Conservation (phyloP, 768 basidiomycete genomes). For the Butyriboletus loyo region DNA sequence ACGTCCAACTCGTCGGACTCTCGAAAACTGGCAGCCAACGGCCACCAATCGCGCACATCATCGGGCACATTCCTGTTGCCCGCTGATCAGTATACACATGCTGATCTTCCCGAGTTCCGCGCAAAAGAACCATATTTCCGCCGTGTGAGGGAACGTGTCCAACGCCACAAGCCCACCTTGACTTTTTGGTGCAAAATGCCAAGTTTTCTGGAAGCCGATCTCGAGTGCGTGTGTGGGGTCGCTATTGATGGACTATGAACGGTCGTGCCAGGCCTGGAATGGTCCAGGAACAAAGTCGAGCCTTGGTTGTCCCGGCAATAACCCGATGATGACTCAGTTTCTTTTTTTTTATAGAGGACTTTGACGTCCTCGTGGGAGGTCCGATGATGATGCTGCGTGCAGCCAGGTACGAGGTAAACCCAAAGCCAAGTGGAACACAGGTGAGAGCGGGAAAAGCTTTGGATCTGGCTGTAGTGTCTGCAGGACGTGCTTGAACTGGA, state of each 20-base stretch:
- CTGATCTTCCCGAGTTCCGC: conserved; percentile 7
- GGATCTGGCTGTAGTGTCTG: too few species aligned
- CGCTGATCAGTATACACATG: neutral
- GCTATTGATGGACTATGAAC: neutral
- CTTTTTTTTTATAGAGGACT: neutral
- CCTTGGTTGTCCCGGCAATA: neutral
- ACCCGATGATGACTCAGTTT: neutral
- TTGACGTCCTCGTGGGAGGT: conserved; percentile 10
- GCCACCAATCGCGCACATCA: neutral
- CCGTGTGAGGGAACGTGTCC: neutral
- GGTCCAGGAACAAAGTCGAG: conserved; percentile 6
- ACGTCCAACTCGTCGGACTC: neutral
- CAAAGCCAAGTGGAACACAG: too few species aligned
- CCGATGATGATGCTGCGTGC: conserved; percentile 3
- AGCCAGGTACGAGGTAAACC: too few species aligned
- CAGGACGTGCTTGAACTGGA: neutral
- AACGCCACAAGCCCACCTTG: neutral
- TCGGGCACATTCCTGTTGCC: neutral
- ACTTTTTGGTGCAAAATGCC: conserved; percentile 1
- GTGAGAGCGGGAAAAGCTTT: too few species aligned
- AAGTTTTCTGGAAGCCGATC: conserved; percentile 2
- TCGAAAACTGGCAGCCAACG: neutral
- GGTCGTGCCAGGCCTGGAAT: neutral
- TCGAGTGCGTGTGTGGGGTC: neutral
- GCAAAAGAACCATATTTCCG: neutral